Evolutionary conservation across 2,329 filamentous ascomycete genomes (phyloP).

Genomic region (Pestalotiopsis sp.): DNA sequence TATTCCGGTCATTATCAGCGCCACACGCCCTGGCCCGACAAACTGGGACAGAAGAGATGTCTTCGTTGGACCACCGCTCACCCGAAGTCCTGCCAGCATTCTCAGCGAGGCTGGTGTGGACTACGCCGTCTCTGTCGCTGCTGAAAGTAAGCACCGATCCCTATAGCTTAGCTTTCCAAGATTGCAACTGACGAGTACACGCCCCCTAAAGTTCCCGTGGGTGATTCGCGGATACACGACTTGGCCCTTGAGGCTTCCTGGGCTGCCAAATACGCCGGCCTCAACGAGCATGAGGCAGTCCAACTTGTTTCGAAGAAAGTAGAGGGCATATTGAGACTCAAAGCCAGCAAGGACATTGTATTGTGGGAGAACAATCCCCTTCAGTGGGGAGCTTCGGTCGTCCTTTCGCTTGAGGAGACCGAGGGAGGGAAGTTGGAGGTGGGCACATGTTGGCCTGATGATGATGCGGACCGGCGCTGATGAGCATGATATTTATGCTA

Average conservation of each 20-base stretch:
- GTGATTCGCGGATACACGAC: conserved; percentile 38
- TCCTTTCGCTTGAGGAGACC: conserved; percentile 33
- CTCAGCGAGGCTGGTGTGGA: conserved; percentile 40
- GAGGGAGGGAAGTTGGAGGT: conserved; percentile 28
- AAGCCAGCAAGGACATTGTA: conserved; percentile 37
- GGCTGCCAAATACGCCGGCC: conserved; percentile 39
- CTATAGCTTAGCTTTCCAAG: neutral
- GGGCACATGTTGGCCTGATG: conserved; percentile 34
- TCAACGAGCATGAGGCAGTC: conserved; percentile 33
- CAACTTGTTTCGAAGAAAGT: conserved; percentile 39
- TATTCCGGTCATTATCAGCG: conserved; percentile 44
- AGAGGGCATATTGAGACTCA: conserved; percentile 39
- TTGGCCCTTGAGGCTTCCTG: conserved; percentile 38
- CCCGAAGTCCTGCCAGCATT: conserved; percentile 35
- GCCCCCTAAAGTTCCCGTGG: conserved; percentile 20
- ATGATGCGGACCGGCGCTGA: neutral
- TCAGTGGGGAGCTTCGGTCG: conserved; percentile 38
- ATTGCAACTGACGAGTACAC: neutral
- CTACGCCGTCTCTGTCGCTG: conserved; percentile 32
- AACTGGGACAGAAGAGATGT: conserved; percentile 36
- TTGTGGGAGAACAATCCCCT: conserved; percentile 44
- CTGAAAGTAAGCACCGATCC: conserved; percentile 19
- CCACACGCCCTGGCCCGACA: conserved; percentile 32
- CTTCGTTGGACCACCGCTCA: conserved; percentile 42
- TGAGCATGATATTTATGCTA: neutral